Conservation (phyloP, 129 eudicot genomes). For the Calendula officinalis region DNA sequence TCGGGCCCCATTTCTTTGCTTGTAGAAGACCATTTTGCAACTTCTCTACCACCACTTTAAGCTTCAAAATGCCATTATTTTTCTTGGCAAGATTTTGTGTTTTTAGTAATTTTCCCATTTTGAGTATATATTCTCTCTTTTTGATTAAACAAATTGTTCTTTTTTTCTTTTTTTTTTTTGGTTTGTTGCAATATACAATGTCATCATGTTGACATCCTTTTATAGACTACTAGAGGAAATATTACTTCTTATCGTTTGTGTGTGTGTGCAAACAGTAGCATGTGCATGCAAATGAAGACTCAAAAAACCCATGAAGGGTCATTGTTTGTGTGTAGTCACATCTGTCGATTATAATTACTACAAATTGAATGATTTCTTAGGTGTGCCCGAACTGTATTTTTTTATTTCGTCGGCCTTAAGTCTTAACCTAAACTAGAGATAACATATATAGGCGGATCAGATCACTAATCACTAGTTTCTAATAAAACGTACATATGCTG, state of each 20-base stretch:
- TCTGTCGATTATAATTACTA: conserved; percentile 13
- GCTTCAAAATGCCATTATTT: conserved; percentile 47
- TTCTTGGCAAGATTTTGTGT: conserved; percentile 23
- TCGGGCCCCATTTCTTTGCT: conserved; percentile 33
- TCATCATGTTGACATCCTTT: conserved; percentile 3
- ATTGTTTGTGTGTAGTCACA: conserved; percentile 36
- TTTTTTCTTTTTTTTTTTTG: neutral
- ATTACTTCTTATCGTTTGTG: conserved; percentile 3
- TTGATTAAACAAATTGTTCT: conserved; percentile 3
- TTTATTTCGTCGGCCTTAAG: too few species aligned
- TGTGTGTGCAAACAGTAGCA: conserved; percentile 20
- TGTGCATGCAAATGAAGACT: conserved; percentile 30
- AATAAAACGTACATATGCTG: too few species aligned
- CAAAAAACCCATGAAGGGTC: conserved; percentile 23
- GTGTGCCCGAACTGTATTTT: too few species aligned
- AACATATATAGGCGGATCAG: too few species aligned
- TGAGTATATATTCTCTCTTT: conserved; percentile 1
- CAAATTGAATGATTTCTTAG: neutral
- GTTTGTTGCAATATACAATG: neutral
- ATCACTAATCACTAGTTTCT: too few species aligned
- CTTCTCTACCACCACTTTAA: conserved; percentile 48
- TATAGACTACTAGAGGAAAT: conserved; percentile 14
- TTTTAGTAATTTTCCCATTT: conserved; percentile 15
- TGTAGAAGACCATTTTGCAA: conserved; percentile 45
- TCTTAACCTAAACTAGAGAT: too few species aligned